Evolutionary conservation across 2,329 filamentous ascomycete genomes (phyloP).

Genomic region (Diaporthe eres): DNA sequence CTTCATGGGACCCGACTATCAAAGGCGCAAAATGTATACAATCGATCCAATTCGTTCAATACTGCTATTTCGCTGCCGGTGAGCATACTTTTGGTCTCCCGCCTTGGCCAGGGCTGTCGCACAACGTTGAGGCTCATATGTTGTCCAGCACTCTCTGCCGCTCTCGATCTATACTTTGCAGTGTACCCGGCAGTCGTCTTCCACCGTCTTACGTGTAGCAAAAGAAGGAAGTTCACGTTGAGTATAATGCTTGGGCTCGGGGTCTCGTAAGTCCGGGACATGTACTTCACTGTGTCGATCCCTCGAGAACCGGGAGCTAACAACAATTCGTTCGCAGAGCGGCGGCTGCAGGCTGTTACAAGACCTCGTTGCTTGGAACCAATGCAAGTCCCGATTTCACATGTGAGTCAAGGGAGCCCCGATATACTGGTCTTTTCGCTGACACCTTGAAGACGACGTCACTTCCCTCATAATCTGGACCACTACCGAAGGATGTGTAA

Average conservation of each 20-base stretch:
- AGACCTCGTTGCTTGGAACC: constrained; percentile 5
- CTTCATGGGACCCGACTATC: constrained; percentile 10
- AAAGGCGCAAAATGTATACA: constrained; percentile 1
- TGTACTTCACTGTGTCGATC: too few relatives aligned
- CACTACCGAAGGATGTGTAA: constrained; percentile 8
- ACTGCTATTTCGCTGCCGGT: constrained; percentile 21
- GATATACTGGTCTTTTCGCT: not conserved
- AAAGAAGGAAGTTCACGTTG: constrained; percentile 12
- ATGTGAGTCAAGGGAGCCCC: not conserved
- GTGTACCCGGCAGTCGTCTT: constrained; percentile 17
- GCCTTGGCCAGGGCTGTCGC: not conserved
- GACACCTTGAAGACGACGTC: not conserved
- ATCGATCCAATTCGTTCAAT: constrained; percentile 15
- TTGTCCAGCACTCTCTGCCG: constrained; percentile 21
- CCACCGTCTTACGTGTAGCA: constrained; percentile 10
- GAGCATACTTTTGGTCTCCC: not conserved
- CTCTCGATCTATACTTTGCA: constrained; percentile 24
- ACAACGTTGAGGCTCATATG: not conserved
- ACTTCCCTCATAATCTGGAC: constrained; percentile 2
- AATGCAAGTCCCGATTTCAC: constrained; percentile 20
- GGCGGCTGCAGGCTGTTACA: constrained; percentile 14
- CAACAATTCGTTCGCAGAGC: not conserved
- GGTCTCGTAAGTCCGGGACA: not conserved
- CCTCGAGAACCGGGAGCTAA: not conserved
- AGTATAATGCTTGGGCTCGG: constrained; percentile 26